Base-by-base conservation (phyloP, 2,329 filamentous ascomycete genomes). In the Elsinoe australis region DNA sequence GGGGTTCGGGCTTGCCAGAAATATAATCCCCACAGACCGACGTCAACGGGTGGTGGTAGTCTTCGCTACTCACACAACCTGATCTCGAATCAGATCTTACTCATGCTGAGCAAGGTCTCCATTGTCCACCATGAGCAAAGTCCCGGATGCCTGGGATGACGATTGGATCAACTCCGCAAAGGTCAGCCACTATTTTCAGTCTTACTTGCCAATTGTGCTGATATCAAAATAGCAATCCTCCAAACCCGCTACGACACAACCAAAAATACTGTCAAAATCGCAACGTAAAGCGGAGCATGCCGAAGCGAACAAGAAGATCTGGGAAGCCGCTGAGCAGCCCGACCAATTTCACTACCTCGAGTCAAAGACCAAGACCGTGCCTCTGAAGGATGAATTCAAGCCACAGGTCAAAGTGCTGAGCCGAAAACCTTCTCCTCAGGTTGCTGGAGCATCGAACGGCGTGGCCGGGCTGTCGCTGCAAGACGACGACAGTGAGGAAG, bases 161-260 rank as follows among this genome's bases (percentile, higher is more conserved):
- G 86, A 95, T 60, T 96, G 89, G 88, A 86, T 90, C 63, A 68
- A 71, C 4, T 76, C 84, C 61, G 87, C 85, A 50, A 87, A 94
- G 68, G 78, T 81, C 70, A 36, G 62, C n/a, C n/a, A n/a, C n/a
- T n/a, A n/a, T n/a, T n/a, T n/a, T n/a, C n/a, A n/a, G n/a, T n/a
- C n/a, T n/a, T n/a, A n/a, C n/a, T n/a, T n/a, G n/a, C n/a, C n/a
- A n/a, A n/a, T n/a, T n/a, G n/a, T n/a, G n/a, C n/a, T n/a, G n/a
- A n/a, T n/a, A n/a, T n/a, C n/a, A n/a, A n/a, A n/a, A n/a, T n/a
- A n/a, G n/a, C n/a, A n/a, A n/a, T n/a, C n/a, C n/a, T n/a, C n/a
- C 53, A 68, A 67, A 47, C 56, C 65, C 18, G 47, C 60, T 61
- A 4, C 49, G 10, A 17, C 47, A 21, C n/a, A 50, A 57, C 65